Conservation (phyloP, 2,329 filamentous ascomycete genomes). For the Metarhizium guizhouense region DNA sequence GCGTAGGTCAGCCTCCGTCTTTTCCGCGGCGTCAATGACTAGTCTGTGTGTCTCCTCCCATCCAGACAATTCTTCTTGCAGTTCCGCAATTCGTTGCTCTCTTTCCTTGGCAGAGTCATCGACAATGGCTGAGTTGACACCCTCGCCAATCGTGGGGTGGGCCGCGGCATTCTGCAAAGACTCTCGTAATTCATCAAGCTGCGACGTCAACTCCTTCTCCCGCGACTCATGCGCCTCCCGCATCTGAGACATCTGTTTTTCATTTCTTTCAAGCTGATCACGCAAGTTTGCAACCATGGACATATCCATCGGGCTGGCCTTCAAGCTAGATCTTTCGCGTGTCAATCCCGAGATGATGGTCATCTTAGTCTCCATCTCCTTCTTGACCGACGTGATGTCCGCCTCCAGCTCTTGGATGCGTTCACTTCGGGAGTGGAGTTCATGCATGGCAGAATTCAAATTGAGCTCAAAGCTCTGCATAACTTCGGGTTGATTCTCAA, state of each 20-base stretch:
- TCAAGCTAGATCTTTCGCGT: constrained; percentile 83
- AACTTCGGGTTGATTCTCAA: constrained; percentile 71
- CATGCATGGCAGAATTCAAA: constrained; percentile 84
- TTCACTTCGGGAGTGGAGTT: constrained; percentile 78
- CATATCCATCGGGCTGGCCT: constrained; percentile 78
- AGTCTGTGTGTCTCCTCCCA: constrained; percentile 72
- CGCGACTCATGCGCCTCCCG: constrained; percentile 63
- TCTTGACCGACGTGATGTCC: constrained; percentile 74
- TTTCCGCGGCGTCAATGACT: constrained; percentile 60
- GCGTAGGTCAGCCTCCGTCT: constrained; percentile 64
- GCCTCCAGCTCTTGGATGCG: constrained; percentile 83
- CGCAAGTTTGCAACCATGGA: constrained; percentile 80
- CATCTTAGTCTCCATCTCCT: constrained; percentile 96
- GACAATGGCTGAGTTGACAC: constrained; percentile 15
- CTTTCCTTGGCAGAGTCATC: constrained; percentile 21
- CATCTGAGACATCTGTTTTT: constrained; percentile 67
- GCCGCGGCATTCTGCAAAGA: constrained; percentile 31
- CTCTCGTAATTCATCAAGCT: constrained; percentile 60
- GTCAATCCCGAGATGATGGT: constrained; percentile 91
- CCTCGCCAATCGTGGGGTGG: constrained; percentile 9
- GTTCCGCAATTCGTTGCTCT: constrained; percentile 45
- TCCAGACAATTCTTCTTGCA: constrained; percentile 61
- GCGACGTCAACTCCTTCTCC: constrained; percentile 63
- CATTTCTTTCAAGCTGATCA: constrained; percentile 79
- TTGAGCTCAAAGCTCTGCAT: constrained; percentile 92